These are phyloP conservation scores for Termitomyces sp. DNA, from an alignment of 768 basidiomycete genomes.

Conservation along the genomic window DNA sequence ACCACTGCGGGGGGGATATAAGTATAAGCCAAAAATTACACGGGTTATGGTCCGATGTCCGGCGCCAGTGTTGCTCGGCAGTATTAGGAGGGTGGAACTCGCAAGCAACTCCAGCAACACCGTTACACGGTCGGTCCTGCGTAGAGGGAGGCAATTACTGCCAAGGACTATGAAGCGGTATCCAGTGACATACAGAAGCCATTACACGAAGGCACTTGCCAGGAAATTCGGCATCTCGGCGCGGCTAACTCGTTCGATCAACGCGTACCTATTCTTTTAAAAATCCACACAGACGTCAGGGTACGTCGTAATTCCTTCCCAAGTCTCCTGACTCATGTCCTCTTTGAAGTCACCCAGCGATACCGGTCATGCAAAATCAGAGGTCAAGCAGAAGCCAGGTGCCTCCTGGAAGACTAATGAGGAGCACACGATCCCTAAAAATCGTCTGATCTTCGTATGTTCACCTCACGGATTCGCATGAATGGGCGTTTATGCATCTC, in stretches of 20 bases:
- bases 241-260: constrained; percentile 11
- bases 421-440: constrained; percentile 51
- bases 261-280: constrained; percentile 1
- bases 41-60: neutral
- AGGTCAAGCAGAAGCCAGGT: constrained; percentile 30
- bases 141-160: neutral
- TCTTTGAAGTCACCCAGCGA: constrained; percentile 8
- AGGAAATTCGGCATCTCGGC: constrained; percentile 28
- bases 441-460: constrained; percentile 40
- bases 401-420: constrained; percentile 53
- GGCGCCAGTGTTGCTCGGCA: neutral
- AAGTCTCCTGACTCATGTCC: constrained; percentile 14
- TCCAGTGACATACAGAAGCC: neutral
- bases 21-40: neutral
- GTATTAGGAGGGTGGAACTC: neutral
- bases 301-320: neutral
- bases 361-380: constrained; percentile 9
- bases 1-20: neutral
- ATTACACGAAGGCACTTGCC: neutral
- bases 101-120: neutral
- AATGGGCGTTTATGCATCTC: neutral
- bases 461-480: neutral
- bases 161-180: neutral
- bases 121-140: neutral
- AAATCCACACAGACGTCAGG: constrained; percentile 11